Evolutionary conservation across 2,329 filamentous ascomycete species (phyloP).

Genomic region (Cladophialophora bantiana): DNA sequence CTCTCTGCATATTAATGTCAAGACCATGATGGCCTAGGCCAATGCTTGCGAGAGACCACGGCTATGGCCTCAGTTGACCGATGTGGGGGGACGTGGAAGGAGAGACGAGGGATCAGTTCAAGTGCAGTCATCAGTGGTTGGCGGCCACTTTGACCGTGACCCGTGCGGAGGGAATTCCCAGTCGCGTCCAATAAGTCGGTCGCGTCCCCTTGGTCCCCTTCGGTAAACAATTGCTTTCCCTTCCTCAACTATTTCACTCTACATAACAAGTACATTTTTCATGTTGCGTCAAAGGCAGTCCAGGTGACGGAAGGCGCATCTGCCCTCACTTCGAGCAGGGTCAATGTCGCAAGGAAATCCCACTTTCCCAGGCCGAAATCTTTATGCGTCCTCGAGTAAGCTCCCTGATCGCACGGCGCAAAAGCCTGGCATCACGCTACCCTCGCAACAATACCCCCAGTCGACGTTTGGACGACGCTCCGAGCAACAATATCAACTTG

Average conservation of each 20-base stretch:
- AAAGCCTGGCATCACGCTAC: conserved; percentile 23
- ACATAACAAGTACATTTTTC: conserved; percentile 2
- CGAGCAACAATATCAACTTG: conserved; percentile 44
- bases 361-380: conserved; percentile 62
- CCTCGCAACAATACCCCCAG: conserved; percentile 51
- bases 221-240: neutral
- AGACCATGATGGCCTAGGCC: conserved; percentile 26
- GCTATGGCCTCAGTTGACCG: neutral
- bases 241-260: neutral
- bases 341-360: conserved; percentile 50
- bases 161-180: conserved; percentile 1
- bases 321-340: conserved; percentile 14
- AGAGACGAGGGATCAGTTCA: neutral
- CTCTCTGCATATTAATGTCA: conserved; percentile 41
- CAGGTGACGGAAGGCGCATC: conserved; percentile 25
- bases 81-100: neutral
- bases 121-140: neutral
- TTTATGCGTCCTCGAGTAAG: conserved; percentile 59
- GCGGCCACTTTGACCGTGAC: neutral
- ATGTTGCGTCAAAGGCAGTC: conserved; percentile 15
- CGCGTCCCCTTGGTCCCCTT: neutral
- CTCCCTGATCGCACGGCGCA: conserved; percentile 56
- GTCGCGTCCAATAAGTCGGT: neutral
- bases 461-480: conserved; percentile 52
- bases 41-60: neutral